Conservation (phyloP, 345 rosid species). For the Ceriops zippeliana region DNA sequence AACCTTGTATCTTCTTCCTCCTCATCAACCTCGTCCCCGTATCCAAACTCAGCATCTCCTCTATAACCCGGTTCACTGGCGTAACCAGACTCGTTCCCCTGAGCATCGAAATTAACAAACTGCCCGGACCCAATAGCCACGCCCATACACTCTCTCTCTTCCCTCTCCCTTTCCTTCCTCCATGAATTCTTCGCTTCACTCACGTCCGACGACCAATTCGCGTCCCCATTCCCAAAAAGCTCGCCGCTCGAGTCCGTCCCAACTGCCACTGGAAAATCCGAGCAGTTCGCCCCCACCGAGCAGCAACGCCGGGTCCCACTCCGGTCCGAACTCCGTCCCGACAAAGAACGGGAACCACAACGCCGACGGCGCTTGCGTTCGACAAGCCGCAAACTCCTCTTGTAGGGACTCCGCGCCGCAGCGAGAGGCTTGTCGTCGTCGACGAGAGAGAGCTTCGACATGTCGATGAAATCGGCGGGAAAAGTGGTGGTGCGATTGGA, state of each 20-base stretch:
- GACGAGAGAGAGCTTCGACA: slow-evolving; percentile 66
- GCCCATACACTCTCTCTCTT: slow-evolving; percentile 48
- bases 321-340: slow-evolving; percentile 91
- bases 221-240: slow-evolving; percentile 68
- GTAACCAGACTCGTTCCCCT: slow-evolving; percentile 80
- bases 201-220: slow-evolving; percentile 86
- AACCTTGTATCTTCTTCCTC: slow-evolving; percentile 82
- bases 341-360: slow-evolving; percentile 78
- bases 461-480: slow-evolving; percentile 57
- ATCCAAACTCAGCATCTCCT: slow-evolving; percentile 94
- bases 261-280: slow-evolving; percentile 78
- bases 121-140: slow-evolving; percentile 35
- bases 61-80: slow-evolving; percentile 98
- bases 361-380: slow-evolving; percentile 76
- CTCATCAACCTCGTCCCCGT: slow-evolving; percentile 89
- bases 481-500: slow-evolving; percentile 91
- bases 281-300: slow-evolving; percentile 87
- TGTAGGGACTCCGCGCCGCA: slow-evolving; percentile 22
- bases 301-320: slow-evolving; percentile 87
- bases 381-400: slow-evolving; percentile 39
- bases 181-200: slow-evolving; percentile 65
- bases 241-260: slow-evolving; percentile 98
- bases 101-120: slow-evolving; percentile 52
- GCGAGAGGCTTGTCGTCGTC: slow-evolving; percentile 53
- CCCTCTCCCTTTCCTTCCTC: slow-evolving; percentile 54